A percentile compares a stretch with the other conserved stretches of the same genome.
phyloP scores from a whole-genome alignment of 139 green algal genomes.

The Chlorella sp. region DNA sequence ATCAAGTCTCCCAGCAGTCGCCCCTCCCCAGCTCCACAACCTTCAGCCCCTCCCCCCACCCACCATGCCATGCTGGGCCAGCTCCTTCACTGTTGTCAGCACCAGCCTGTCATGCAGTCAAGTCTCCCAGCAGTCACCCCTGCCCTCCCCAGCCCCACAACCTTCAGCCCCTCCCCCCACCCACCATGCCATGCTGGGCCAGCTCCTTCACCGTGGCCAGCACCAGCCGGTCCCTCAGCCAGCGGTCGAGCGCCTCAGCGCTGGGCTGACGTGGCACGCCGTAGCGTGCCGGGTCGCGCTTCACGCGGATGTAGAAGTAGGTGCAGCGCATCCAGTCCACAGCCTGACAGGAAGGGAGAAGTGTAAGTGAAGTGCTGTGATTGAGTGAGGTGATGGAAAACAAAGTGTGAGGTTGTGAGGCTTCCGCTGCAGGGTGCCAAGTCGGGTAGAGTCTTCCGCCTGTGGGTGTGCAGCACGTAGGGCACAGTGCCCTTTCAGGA shows the following conservation, averaged over 20 bases:
- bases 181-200: slow-evolving; percentile 71
- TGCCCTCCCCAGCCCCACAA: too few species aligned
- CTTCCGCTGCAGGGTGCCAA: background rate
- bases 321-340: slow-evolving; percentile 84
- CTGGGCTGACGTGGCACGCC: slow-evolving; percentile 39
- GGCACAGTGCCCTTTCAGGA: too few species aligned
- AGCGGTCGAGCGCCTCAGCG: slow-evolving; percentile 50
- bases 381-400: too few species aligned
- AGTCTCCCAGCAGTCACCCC: too few species aligned
- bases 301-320: slow-evolving; percentile 82
- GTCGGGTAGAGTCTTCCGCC: background rate
- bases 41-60: background rate
- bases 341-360: slow-evolving; percentile 34
- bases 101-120: too few species aligned
- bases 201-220: slow-evolving; percentile 63
- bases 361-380: too few species aligned
- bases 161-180: background rate
- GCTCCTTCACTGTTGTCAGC: too few species aligned
- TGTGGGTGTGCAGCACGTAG: too few species aligned
- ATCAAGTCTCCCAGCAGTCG: too few species aligned
- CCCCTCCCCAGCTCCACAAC: too few species aligned
- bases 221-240: slow-evolving; percentile 64
- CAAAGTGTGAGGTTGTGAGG: too few species aligned
- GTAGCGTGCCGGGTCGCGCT: slow-evolving; percentile 51
- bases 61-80: too few species aligned